Percentiles rank a stretch among this genome's conserved stretches.
phyloP scores from a whole-genome alignment of 495 filamentous ascomycete genomes.

The Penicillium subrubescens region DNA sequence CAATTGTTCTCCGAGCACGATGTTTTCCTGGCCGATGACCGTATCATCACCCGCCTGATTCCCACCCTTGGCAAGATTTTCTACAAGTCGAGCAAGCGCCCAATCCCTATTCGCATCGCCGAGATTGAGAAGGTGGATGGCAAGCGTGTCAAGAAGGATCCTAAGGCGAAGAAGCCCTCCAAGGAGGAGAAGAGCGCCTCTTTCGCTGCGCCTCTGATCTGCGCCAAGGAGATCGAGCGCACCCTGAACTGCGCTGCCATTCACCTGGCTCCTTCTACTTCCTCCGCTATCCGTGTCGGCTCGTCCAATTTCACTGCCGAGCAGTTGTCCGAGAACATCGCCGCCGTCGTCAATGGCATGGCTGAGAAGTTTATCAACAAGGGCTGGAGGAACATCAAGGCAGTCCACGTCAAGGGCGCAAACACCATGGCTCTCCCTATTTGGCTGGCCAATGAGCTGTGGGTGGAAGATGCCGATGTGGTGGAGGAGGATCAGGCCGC shows the following conservation, averaged over 20 bases:
- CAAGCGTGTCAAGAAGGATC: constrained; percentile 61
- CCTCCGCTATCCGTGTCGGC: constrained; percentile 70
- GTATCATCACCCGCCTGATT: constrained; percentile 77
- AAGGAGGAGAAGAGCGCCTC: constrained; percentile 43
- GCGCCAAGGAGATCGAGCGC: constrained; percentile 72
- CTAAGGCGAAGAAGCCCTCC: constrained; percentile 33
- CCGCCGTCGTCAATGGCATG: constrained; percentile 66
- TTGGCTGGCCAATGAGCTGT: constrained; percentile 88
- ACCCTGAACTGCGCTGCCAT: constrained; percentile 71
- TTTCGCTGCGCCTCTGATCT: constrained; percentile 49
- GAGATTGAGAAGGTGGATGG: constrained; percentile 65
- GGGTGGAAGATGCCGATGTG: constrained; percentile 80
- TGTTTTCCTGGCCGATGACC: constrained; percentile 84
- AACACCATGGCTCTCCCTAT: constrained; percentile 85
- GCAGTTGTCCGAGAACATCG: constrained; percentile 77
- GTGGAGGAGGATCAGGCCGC: constrained; percentile 58
- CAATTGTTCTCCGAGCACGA: constrained; percentile 84
- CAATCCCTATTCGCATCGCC: constrained; percentile 77
- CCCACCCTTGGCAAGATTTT: constrained; percentile 81
- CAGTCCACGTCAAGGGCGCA: constrained; percentile 85
- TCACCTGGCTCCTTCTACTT: constrained; percentile 67
- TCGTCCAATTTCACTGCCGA: constrained; percentile 71
- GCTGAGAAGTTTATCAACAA: constrained; percentile 77
- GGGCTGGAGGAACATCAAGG: constrained; percentile 81
- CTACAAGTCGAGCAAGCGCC: constrained; percentile 82